phyloP scores from a whole-genome alignment of 2,329 filamentous ascomycete genomes.

The Orbilia quercus region DNA sequence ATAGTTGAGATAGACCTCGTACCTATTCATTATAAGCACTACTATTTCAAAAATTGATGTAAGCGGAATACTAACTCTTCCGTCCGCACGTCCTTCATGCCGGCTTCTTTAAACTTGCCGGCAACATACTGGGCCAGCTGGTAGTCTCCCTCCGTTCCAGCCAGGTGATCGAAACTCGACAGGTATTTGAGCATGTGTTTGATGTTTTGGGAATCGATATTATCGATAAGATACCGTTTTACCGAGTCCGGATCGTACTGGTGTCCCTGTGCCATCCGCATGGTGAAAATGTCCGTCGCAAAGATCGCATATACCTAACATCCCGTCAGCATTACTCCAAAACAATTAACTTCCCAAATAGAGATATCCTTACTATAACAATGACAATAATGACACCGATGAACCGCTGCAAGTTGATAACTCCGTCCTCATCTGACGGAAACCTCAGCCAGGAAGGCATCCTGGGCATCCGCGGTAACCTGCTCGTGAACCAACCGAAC shows the following conservation, averaged over 20 bases:
- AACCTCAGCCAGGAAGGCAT: conserved; percentile 55
- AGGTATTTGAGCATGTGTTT: conserved; percentile 79
- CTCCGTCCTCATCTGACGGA: conserved; percentile 45
- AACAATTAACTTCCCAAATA: conserved; percentile 25
- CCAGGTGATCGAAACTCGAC: conserved; percentile 87
- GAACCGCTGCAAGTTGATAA: conserved; percentile 54
- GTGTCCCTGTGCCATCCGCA: conserved; percentile 73
- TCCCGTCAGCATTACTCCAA: conserved; percentile 60
- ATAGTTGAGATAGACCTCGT: conserved; percentile 92
- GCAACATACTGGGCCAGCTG: conserved; percentile 86
- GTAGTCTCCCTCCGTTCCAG: conserved; percentile 92
- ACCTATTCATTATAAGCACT: conserved; percentile 63
- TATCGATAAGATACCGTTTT: conserved; percentile 77
- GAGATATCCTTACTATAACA: conserved; percentile 31
- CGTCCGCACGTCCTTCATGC: conserved; percentile 78
- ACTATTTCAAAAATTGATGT: conserved; percentile 60
- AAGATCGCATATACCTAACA: conserved; percentile 80
- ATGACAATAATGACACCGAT: conserved; percentile 60
- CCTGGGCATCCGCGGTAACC: conserved; percentile 56
- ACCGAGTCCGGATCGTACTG: conserved; percentile 86
- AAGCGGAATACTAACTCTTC: conserved; percentile 68
- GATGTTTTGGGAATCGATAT: conserved; percentile 76
- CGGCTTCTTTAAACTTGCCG: conserved; percentile 76
- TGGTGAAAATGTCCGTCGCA: conserved; percentile 82
- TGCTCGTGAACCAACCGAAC: conserved; percentile 59